Evolutionary conservation across 1,139 yeast genomes (phyloP), one percentile per base, ranked within the genome.

Genomic region (Geotrichum bryndzae): DNA sequence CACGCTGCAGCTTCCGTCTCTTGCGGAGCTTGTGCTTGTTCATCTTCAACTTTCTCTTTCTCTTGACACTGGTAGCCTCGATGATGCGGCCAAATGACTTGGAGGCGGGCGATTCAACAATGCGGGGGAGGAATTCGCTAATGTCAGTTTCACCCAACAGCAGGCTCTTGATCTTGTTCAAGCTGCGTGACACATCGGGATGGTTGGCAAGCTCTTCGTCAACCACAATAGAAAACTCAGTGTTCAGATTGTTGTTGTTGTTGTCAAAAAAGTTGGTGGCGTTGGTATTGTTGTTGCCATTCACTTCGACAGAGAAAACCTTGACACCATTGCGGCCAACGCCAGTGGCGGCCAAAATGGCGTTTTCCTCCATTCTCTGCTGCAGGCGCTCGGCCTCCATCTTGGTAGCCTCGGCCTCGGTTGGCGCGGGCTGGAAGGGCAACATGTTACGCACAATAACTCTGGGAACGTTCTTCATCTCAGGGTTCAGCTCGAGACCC

Each of bases 31-130:
- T 79, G 69, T 79, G 82, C 65, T 78, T 72, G 74, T 78, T 79
- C 81, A 79, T 79, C 72, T 78, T 78, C 63, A 78, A 72, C 68
- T 77, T 72, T 63, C 81, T 72, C 72, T 78, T 79, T 62, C 82
- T 74, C 68, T 74, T 74, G 61, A 79, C 81, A 57, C 77, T 71
- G 29, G 80, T 77, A 55, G 74, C 68, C 51, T 69, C 64, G 58
- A 70, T 62, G 31, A 61, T 54, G 13, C 66, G 59, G n/a, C 63
- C 65, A 59, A 61, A 64, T 15, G 65, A 63, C 25, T 55, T 55
- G 7, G 66, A 63, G 3, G 50, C 62, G 10, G 66, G 66, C 2
- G 66, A 64, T 38, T 61, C 61, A 31, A 57, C 59, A 57, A 62
- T 54, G 23, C 56, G 58, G 18, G 61, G 60, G 50, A 59, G 38